Evolutionary conservation across 192 early-diverging fungal genomes (phyloP), one percentile per base, ranked within the genome.

Genomic region (Fimicolochytrium jonesii): DNA sequence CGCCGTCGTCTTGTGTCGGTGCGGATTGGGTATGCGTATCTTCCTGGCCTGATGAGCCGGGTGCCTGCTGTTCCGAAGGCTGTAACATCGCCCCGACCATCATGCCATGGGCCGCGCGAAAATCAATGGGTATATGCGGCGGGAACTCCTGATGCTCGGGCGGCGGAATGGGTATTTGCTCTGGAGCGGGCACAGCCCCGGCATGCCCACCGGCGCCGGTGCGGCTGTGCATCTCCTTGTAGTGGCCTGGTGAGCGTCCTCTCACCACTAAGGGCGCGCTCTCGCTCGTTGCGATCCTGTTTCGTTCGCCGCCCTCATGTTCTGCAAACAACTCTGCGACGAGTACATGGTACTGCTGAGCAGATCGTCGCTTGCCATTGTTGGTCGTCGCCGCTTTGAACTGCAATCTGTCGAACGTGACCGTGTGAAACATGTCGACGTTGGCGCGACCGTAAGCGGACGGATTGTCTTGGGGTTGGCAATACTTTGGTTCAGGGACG

Each of bases 321-420:
- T 87, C 80, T n/a, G 83, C 93, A 66, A 78, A 87, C 22, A 97
- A 75, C 61, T 91, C 87, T 0, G 93, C 83, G 23, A 80, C 67
- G 36, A 97, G 77, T n/a, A 86, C 79, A 61, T 94, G 93, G 74
- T 94, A 95, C 67, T 98, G 95, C 70, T 98, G 95, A 10, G 93
- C 92, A 13, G 90, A 91, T 20, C 91, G 77, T 42, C 94, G 84
- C 70, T 93, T 92, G 48, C 92, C 91, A 61, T 94, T 97, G 72
- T 97, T 98, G 25, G 91, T 91, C 0, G 95, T 98, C 20, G 94
- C 94, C 0, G 89, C 88, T 64, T 97, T 97, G 85, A 98, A 98
- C 77, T 98, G 95, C 35, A 98, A 78, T 33, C 95, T 82, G 55
- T 98, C 93, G 68, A 92, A 98, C 37, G 90, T 89, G 7, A 86